Evolutionary conservation across 352 stramenopile genomes (phyloP), one percentile per base, ranked within the genome.

Genomic region (Phytophthora capsici): DNA sequence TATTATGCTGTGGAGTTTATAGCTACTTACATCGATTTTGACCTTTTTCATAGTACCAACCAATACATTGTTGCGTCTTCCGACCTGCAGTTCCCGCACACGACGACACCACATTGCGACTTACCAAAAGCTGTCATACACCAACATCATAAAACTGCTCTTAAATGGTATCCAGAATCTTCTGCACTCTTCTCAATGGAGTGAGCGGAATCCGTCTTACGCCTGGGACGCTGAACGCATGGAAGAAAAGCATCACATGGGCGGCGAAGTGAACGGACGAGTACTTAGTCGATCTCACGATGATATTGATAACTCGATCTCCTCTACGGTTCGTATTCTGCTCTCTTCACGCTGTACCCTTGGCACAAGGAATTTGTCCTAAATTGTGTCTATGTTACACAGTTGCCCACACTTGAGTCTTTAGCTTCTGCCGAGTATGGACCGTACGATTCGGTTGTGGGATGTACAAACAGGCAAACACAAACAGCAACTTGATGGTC

Each of bases 401-500:
- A 94, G 72, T 65, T 96, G 4, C 79, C 81, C 38, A 87, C 84
- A 10, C 73, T 96, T 20, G 89, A 96, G 50, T 88, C 85, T 22
- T 63, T 97, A 10, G 89, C 87, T 23, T 95, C 82, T 2, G 89
- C 83, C 16, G n/a, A 95, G 85, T 57, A 96, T 97, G 88, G 90
- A 96, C 66, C 82, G 82, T 38, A 96, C 82, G 17, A 94, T 97
- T 45, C 84, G 85, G 0, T 71, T 97, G n/a, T 96, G 89, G 89
- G 90, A 97, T 53, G 75, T 95, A 6, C 75, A 93, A 55, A 95
- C 88, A 19, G 89, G 86, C 22, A 90, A 89, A 26, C 82, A 93
- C 72, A 91, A 91, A 54, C 88, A 94, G 56, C 88, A 92, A 48
- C 73, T 97, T 26, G 80, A 95, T 47, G 90, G 90, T 0, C 90